These are phyloP conservation scores for Solanum pimpinellifolium DNA, from an alignment of 257 asterid species.

Conservation along the genomic window DNA sequence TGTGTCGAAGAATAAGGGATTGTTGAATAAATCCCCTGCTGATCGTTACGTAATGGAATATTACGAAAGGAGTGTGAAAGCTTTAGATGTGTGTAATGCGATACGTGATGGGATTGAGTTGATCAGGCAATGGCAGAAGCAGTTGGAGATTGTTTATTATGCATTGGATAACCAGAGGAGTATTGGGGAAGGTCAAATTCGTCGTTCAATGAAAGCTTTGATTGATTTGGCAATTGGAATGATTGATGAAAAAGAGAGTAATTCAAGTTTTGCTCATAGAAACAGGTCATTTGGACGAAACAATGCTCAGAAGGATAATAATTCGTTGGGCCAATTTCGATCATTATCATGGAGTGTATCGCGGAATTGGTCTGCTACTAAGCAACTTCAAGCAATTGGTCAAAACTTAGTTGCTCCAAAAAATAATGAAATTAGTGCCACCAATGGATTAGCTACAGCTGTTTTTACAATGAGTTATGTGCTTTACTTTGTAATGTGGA, in stretches of 20 bases:
- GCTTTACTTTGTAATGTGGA: slow-evolving; percentile 17
- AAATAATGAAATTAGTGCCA: slow-evolving; percentile 2
- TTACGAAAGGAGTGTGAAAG: slow-evolving; percentile 61
- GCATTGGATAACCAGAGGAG: slow-evolving; percentile 41
- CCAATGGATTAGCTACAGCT: slow-evolving; percentile 11
- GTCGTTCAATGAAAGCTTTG: slow-evolving; percentile 61
- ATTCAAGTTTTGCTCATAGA: slow-evolving; percentile 1
- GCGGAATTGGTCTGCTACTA: slow-evolving; percentile 20
- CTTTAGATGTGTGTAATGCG: slow-evolving; percentile 63
- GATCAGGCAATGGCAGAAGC: slow-evolving; percentile 53
- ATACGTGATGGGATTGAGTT: slow-evolving; percentile 63
- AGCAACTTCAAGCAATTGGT: slow-evolving; percentile 21
- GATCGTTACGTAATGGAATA: slow-evolving; percentile 31
- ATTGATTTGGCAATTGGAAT: slow-evolving; percentile 42
- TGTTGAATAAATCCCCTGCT: slow-evolving; percentile 24
- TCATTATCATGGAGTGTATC: slow-evolving; percentile 25
- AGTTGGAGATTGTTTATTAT: slow-evolving; percentile 49
- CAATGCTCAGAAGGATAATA: slow-evolving; percentile 1
- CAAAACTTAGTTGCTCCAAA: slow-evolving; percentile 10
- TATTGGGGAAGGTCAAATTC: slow-evolving; percentile 62
- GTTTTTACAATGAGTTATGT: slow-evolving; percentile 20
- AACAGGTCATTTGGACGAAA: slow-evolving; percentile 12
- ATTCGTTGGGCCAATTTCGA: slow-evolving; percentile 7
- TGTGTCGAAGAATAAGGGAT: slow-evolving; percentile 18
- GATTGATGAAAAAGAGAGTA: slow-evolving; percentile 29